These are phyloP conservation scores for Phialophora chinensis DNA, from an alignment of 2,329 filamentous ascomycete genomes.

Conservation along the genomic window DNA sequence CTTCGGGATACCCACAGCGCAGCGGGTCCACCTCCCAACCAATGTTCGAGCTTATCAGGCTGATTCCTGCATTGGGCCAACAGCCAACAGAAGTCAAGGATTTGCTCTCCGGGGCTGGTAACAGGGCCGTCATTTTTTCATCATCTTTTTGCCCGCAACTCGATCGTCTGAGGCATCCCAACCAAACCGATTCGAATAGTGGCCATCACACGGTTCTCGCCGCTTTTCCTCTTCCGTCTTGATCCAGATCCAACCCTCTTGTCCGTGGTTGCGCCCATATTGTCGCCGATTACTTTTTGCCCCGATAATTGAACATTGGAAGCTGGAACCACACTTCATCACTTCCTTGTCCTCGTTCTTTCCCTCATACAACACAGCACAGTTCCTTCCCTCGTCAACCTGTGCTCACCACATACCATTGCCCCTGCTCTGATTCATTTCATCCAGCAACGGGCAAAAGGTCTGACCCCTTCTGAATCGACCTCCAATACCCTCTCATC, in stretches of 20 bases:
- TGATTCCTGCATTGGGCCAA: constrained; percentile 17
- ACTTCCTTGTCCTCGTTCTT: not conserved
- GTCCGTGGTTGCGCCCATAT: constrained; percentile 23
- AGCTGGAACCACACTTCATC: constrained; percentile 22
- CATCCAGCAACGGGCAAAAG: constrained; percentile 37
- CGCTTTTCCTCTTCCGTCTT: constrained; percentile 27
- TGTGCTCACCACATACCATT: constrained; percentile 24
- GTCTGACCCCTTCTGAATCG: not conserved
- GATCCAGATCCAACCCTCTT: constrained; percentile 32
- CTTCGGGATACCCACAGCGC: constrained; percentile 13
- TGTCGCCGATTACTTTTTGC: constrained; percentile 30
- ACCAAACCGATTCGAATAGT: constrained; percentile 21
- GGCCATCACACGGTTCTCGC: constrained; percentile 21
- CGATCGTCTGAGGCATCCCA: constrained; percentile 13
- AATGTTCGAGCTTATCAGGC: constrained; percentile 11
- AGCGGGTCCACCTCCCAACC: constrained; percentile 4
- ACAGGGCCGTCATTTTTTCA: constrained; percentile 13
- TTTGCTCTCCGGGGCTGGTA: constrained; percentile 2
- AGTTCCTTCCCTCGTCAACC: constrained; percentile 26
- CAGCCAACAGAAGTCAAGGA: constrained; percentile 10
- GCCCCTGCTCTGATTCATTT: constrained; percentile 42
- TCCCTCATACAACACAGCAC: constrained; percentile 20
- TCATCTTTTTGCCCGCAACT: constrained; percentile 8
- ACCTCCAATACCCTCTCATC: not conserved
- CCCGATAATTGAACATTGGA: constrained; percentile 18